Percentiles rank a stretch among this genome's conserved stretches.
Conservation (phyloP, 2,329 filamentous ascomycete species). For the Alternaria sp. region DNA sequence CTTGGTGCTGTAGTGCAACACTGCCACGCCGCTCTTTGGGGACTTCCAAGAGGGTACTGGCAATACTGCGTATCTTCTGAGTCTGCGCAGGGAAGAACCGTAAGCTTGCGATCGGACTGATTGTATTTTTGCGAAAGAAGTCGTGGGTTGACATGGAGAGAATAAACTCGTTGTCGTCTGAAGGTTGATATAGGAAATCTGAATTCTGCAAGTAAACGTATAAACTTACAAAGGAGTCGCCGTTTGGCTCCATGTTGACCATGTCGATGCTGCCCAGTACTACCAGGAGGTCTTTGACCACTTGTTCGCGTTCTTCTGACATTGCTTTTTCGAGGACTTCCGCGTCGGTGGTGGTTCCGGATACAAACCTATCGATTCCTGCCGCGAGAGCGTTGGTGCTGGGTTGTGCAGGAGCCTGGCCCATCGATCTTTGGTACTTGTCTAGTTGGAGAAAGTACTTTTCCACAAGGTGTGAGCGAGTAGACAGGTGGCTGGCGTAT, state of each 20-base stretch:
- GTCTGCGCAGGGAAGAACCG: constrained; percentile 59
- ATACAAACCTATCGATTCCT: constrained; percentile 44
- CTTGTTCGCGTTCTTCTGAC: constrained; percentile 78
- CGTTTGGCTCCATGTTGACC: constrained; percentile 81
- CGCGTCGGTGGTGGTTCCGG: constrained; percentile 27
- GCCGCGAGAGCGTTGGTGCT: constrained; percentile 32
- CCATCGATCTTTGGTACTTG: constrained; percentile 60
- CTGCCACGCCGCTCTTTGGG: constrained; percentile 63
- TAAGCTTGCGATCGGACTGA: constrained; percentile 38
- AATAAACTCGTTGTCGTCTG: background rate
- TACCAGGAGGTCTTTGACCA: constrained; percentile 79
- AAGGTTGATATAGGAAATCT: constrained; percentile 20
- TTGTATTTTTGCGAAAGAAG: constrained; percentile 15
- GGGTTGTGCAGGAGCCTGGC: constrained; percentile 54
- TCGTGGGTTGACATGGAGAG: constrained; percentile 18
- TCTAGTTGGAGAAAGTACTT: constrained; percentile 83
- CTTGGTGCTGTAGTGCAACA: constrained; percentile 69
- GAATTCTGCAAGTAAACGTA: constrained; percentile 21
- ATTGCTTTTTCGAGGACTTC: constrained; percentile 70
- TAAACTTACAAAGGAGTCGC: constrained; percentile 68
- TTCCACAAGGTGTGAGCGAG: constrained; percentile 84
- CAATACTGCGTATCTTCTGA: constrained; percentile 85
- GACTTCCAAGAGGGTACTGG: constrained; percentile 77
- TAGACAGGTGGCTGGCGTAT: constrained; percentile 81
- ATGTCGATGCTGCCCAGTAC: constrained; percentile 82